phyloP scores from a whole-genome alignment of 1,284 basidiomycete species.

The Fistulinella staudtii region DNA sequence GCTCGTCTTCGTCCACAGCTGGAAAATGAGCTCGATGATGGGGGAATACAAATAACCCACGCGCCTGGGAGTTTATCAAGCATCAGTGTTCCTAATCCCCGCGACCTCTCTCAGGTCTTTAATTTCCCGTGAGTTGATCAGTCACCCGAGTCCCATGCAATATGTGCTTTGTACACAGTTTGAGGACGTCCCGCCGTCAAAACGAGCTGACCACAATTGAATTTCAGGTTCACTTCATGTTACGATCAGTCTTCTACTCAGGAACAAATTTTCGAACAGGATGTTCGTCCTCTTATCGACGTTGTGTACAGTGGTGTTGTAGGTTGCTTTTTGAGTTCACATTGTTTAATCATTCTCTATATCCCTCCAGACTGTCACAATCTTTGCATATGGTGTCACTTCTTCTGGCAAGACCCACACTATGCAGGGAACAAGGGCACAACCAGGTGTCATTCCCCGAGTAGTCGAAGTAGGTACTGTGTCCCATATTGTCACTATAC shows the following conservation, averaged over 20 bases:
- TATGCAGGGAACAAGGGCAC: conserved; percentile 69
- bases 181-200: background rate
- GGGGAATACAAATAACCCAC: conserved; percentile 52
- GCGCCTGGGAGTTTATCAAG: conserved; percentile 37
- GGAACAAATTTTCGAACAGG: conserved; percentile 65
- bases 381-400: conserved; percentile 81
- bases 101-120: conserved; percentile 60
- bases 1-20: conserved; percentile 65
- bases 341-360: background rate
- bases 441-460: conserved; percentile 79
- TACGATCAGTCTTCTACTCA: conserved; percentile 64
- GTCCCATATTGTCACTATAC: background rate
- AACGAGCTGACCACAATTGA: background rate
- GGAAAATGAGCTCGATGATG: conserved; percentile 57
- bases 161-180: background rate
- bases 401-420: conserved; percentile 83
- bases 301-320: conserved; percentile 68
- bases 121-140: conserved; percentile 60
- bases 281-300: conserved; percentile 68
- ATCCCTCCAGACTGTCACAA: conserved; percentile 59
- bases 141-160: too few species aligned
- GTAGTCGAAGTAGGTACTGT: conserved; percentile 52
- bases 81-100: conserved; percentile 62
- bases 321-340: conserved; percentile 22
- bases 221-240: conserved; percentile 59